Base-by-base conservation (phyloP, 1,139 yeast genomes). In the Taiozyma sp. region DNA sequence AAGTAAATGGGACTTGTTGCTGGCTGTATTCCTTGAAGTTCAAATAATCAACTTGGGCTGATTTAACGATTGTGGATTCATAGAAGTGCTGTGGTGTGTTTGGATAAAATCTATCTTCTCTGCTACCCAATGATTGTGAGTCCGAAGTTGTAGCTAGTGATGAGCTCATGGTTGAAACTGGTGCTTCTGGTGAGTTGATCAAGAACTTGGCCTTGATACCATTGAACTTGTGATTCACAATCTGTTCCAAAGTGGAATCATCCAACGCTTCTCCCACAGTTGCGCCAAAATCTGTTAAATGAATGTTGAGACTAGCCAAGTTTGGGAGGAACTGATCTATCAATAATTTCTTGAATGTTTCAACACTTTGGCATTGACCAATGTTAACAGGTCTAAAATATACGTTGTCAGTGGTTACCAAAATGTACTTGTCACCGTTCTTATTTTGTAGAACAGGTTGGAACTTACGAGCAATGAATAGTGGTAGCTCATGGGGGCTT, bases 281-380 rank as follows among this genome's bases (percentile, higher is more conserved):
- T 47, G 83, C 75, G 16, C 82, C 81, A 64, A 84, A 82, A 46
- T 90, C 96, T 0, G 96, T 87, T 56, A 90, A 68, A 60, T 85
- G 91, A 46, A 84, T 72, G 0, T 82, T 68, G 36, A 80, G 68
- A 0, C 79, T 79, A 7, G 62, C 66, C 13, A 73, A 70, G 8
- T 71, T 66, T 22, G 83, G 61, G 8, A 70, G 75, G 24, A 83
- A 63, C 4, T 70, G 70, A 2, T 69, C 65, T 1, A 74, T 67
- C 14, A 84, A 55, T 8, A 64, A 57, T 2, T 65, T 69, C 53
- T 74, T 76, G 39, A 81, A 66, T 3, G 69, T 71, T 0, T 63
- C 65, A 2, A 69, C 55, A 24, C 65, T 59, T 1, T 58, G 58
- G 38, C 71, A 61, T 16, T 64, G 64, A 0, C 63, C 75, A 42